These are phyloP conservation scores for Psidium friedrichsthalianum DNA, from an alignment of 345 rosid species.

Conservation along the genomic window DNA sequence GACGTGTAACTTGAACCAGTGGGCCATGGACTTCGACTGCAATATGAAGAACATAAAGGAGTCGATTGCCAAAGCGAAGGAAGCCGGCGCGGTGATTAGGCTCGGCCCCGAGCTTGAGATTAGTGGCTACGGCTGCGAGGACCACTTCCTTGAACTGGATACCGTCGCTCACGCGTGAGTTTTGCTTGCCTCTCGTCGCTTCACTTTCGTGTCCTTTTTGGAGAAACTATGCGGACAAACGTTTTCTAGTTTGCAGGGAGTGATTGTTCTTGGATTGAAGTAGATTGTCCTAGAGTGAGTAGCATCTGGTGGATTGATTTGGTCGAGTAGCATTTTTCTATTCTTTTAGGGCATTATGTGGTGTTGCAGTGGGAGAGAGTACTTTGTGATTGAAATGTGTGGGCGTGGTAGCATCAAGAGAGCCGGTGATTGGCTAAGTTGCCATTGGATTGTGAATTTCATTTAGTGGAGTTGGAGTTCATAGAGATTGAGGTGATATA, in stretches of 20 bases:
- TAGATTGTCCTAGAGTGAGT: not conserved
- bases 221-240: not conserved
- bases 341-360: not conserved
- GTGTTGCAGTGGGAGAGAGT: not conserved
- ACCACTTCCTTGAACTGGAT: conserved; percentile 91
- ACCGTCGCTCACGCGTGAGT: conserved; percentile 68
- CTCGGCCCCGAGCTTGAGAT: conserved; percentile 97
- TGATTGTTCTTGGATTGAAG: not conserved
- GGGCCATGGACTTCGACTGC: conserved; percentile 92
- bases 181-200: not conserved
- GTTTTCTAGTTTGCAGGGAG: not conserved
- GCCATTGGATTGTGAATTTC: not conserved
- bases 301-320: not conserved
- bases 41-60: conserved; percentile 70
- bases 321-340: not conserved
- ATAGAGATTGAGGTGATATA: not conserved
- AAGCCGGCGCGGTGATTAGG: conserved; percentile 66
- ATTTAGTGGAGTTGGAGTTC: not conserved
- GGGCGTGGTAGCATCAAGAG: not conserved
- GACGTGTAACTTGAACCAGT: conserved; percentile 84
- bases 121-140: conserved; percentile 99
- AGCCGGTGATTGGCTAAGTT: not conserved
- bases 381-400: not conserved
- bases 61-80: conserved; percentile 57
- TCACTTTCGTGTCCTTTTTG: not conserved